A percentile compares a stretch with the other conserved stretches of the same genome.
phyloP scores from a whole-genome alignment of 148 eudicot genomes.

The Arbutus unedo region DNA sequence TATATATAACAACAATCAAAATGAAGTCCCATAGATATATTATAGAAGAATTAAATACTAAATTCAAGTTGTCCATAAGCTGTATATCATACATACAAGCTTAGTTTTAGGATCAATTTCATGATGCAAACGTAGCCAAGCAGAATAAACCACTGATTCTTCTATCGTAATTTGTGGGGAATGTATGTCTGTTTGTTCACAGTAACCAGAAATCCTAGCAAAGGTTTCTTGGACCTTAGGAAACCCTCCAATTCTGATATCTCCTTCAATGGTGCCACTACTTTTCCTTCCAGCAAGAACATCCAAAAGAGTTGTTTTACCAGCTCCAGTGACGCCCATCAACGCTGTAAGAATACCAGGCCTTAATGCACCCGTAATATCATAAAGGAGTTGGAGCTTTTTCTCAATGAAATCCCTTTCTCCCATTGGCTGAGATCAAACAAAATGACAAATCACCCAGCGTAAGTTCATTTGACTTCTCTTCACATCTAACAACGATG shows the following conservation, averaged over 20 bases:
- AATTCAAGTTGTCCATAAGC: background rate
- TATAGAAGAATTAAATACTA: background rate
- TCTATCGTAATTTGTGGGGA: slow-evolving; percentile 74
- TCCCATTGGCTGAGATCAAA: slow-evolving; percentile 49
- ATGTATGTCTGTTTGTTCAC: slow-evolving; percentile 85
- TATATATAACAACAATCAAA: background rate
- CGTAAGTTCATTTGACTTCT: background rate
- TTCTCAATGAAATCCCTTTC: slow-evolving; percentile 59
- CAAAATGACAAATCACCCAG: background rate
- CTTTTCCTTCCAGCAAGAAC: slow-evolving; percentile 87
- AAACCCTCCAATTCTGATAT: slow-evolving; percentile 62
- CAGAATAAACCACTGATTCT: slow-evolving; percentile 76
- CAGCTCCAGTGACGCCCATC: slow-evolving; percentile 91
- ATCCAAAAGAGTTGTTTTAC: slow-evolving; percentile 87
- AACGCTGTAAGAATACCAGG: slow-evolving; percentile 82
- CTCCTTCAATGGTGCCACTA: slow-evolving; percentile 68
- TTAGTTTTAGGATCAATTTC: slow-evolving; percentile 54
- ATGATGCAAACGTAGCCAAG: slow-evolving; percentile 80
- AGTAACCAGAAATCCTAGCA: slow-evolving; percentile 74
- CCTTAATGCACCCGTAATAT: slow-evolving; percentile 61
- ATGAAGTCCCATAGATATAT: background rate
- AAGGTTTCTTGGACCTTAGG: slow-evolving; percentile 73
- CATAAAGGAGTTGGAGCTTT: slow-evolving; percentile 56
- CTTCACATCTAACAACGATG: background rate
- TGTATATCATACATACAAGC: slow-evolving; percentile 33